These are phyloP conservation scores for Penicillium diatomitis DNA, from an alignment of 495 filamentous ascomycete genomes.

Conservation along the genomic window DNA sequence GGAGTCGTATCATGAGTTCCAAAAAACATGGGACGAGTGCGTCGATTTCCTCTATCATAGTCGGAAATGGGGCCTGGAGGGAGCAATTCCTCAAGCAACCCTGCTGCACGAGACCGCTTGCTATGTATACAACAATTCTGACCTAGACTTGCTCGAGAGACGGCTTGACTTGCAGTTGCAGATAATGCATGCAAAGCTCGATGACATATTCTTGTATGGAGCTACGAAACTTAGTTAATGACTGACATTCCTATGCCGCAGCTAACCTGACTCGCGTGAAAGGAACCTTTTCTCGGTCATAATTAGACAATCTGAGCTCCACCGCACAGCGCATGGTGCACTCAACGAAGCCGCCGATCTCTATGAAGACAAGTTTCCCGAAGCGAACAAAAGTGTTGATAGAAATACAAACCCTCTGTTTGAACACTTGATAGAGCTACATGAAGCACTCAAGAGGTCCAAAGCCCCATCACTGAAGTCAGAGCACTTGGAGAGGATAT, in stretches of 20 bases:
- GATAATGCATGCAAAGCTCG: slow-evolving; percentile 1
- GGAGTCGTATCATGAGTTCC: slow-evolving; percentile 1
- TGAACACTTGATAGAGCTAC: neutral
- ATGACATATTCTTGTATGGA: neutral
- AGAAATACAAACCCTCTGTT: neutral
- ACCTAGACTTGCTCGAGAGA: neutral
- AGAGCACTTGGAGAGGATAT: neutral
- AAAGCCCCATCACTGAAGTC: neutral
- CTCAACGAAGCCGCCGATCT: neutral
- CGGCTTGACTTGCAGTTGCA: neutral
- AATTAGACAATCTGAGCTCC: neutral
- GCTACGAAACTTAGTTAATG: neutral
- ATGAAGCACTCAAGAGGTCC: neutral
- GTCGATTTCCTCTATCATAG: neutral
- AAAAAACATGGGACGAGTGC: slow-evolving; percentile 1
- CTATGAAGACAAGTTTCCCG: neutral
- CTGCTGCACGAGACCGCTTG: neutral
- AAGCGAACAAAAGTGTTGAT: neutral
- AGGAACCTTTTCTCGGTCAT: neutral
- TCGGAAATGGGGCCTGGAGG: neutral
- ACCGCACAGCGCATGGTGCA: neutral
- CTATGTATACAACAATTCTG: neutral
- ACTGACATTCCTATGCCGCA: neutral
- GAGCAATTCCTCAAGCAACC: neutral
- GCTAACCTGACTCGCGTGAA: neutral